Percentiles rank a stretch among this genome's conserved stretches.
phyloP scores from a whole-genome alignment of 164 flowering plant species.

The Amborella trichopoda region DNA sequence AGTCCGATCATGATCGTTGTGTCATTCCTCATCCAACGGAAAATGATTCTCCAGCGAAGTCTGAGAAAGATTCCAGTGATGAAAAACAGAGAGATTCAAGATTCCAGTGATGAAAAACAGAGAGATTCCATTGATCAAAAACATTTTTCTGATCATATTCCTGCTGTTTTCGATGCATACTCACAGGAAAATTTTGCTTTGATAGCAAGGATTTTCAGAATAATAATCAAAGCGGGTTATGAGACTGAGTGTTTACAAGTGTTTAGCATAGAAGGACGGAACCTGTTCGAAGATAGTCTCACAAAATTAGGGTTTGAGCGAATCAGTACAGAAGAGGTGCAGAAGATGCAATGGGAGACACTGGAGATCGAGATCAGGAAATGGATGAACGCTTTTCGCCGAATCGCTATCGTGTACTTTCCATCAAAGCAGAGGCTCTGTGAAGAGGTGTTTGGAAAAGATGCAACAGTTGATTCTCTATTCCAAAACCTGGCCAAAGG shows the following conservation, averaged over 20 bases:
- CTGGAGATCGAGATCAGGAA: constrained; percentile 77
- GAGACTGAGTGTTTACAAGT: constrained; percentile 53
- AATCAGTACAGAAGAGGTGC: constrained; percentile 65
- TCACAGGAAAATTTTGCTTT: constrained; percentile 21
- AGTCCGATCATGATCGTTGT: not conserved
- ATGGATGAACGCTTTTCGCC: constrained; percentile 53
- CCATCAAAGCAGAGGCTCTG: constrained; percentile 82
- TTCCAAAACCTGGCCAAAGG: constrained; percentile 47
- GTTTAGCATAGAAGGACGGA: constrained; percentile 31
- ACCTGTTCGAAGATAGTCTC: constrained; percentile 28
- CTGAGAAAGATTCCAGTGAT: not conserved
- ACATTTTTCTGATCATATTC: constrained; percentile 6
- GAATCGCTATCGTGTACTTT: constrained; percentile 50
- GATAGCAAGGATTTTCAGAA: constrained; percentile 28
- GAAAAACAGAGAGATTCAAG: constrained; percentile 3
- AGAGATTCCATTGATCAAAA: constrained; percentile 9
- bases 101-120: too few species aligned
- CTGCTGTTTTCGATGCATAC: constrained; percentile 22
- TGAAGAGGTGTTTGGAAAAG: constrained; percentile 63
- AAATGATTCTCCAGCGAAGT: constrained; percentile 4
- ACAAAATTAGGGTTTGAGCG: constrained; percentile 31
- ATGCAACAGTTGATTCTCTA: constrained; percentile 34
- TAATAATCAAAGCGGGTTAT: constrained; percentile 53
- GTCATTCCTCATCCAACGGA: not conserved
- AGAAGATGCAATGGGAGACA: constrained; percentile 60